Conservation (phyloP, 2,329 filamentous ascomycete genomes). For the Colletotrichum sp. region DNA sequence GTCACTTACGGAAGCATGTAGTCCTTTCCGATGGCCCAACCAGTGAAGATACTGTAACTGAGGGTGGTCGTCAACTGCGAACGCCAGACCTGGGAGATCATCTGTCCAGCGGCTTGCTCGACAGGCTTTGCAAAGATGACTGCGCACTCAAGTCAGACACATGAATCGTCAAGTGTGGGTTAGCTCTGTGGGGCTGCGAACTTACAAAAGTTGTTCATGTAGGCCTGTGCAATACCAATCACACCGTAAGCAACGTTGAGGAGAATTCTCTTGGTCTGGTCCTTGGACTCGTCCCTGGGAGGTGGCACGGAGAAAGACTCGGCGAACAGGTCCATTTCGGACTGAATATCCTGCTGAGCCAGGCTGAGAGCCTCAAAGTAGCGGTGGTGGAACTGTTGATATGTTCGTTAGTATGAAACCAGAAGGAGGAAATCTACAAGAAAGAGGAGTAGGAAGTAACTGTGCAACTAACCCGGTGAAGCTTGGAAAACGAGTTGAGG, state of each 20-base stretch:
- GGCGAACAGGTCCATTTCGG: neutral
- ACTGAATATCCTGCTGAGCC: neutral
- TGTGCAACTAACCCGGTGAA: neutral
- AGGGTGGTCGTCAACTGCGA: neutral
- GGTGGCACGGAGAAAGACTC: neutral
- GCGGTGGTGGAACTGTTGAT: neutral
- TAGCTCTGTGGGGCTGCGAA: neutral
- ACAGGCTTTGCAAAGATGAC: neutral
- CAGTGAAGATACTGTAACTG: slow-evolving; percentile 1
- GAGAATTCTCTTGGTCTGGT: neutral
- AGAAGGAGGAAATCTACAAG: neutral
- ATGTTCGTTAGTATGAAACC: neutral
- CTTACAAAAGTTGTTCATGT: neutral
- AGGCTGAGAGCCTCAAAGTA: neutral
- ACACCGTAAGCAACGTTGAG: neutral
- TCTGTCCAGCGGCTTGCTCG: neutral
- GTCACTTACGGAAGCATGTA: neutral
- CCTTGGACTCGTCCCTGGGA: neutral
- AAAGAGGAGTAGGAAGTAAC: neutral
- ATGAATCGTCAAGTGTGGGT: neutral
- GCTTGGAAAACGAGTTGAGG: slow-evolving; percentile 7
- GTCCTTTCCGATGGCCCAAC: slow-evolving; percentile 6
- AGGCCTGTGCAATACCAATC: neutral
- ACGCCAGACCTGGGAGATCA: neutral
- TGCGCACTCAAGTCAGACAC: neutral